These are phyloP conservation scores for Antitrichia curtipendula DNA, from an alignment of 225 moss, liverwort and hornwort species.

Conservation along the genomic window DNA sequence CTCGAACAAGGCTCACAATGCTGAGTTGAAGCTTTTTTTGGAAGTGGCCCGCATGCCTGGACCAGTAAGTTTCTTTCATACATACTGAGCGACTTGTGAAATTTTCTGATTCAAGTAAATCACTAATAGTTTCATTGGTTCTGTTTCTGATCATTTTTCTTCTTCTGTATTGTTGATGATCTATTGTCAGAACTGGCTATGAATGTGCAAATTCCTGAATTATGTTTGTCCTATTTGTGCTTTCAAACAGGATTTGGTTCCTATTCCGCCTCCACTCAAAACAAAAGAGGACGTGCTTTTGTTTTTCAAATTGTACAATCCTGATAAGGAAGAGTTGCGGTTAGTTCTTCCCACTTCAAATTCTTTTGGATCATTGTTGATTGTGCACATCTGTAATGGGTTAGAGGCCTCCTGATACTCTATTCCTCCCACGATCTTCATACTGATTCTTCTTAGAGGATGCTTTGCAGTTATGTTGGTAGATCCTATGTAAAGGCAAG, in stretches of 20 bases:
- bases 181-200: neutral
- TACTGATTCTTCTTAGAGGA: neutral
- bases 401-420: neutral
- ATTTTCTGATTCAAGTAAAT: neutral
- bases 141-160: neutral
- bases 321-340: slow-evolving; percentile 47
- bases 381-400: neutral
- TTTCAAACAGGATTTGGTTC: slow-evolving; percentile 22
- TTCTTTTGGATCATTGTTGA: neutral
- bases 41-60: slow-evolving; percentile 62
- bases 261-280: slow-evolving; percentile 44
- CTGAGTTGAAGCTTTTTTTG: slow-evolving; percentile 93
- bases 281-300: slow-evolving; percentile 45
- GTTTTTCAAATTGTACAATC: slow-evolving; percentile 63
- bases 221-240: neutral
- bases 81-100: neutral
- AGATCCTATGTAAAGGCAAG: slow-evolving; percentile 35
- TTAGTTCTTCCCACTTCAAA: neutral
- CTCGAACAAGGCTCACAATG: slow-evolving; percentile 97
- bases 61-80: slow-evolving; percentile 3
- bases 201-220: neutral
- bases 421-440: neutral
- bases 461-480: slow-evolving; percentile 68
- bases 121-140: neutral
- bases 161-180: neutral